Evolutionary conservation across 2,329 filamentous ascomycete species (phyloP).

Genomic region (Pseudophaeomoniella oleicola): DNA sequence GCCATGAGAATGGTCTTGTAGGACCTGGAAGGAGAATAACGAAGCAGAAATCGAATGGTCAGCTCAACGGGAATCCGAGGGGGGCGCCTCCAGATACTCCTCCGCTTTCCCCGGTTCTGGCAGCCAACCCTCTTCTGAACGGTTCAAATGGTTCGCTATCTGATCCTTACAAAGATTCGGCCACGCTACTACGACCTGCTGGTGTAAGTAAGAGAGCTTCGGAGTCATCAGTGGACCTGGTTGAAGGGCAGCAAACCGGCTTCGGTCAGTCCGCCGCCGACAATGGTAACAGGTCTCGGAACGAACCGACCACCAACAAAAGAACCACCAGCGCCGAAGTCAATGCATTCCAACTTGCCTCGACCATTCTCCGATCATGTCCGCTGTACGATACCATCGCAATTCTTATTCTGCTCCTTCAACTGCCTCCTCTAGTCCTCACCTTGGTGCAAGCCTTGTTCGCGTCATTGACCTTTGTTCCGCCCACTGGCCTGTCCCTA

Average conservation of each 20-base stretch:
- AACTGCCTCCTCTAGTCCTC: constrained; percentile 75
- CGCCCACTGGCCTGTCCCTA: constrained; percentile 63
- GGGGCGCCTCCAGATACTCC: constrained; percentile 18
- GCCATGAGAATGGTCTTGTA: constrained; percentile 80
- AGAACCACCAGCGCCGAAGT: constrained; percentile 54
- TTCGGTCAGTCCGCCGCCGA: neutral
- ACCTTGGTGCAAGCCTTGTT: constrained; percentile 86
- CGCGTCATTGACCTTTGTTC: constrained; percentile 82
- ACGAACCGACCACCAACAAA: constrained; percentile 57
- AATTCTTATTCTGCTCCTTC: constrained; percentile 89
- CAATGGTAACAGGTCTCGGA: constrained; percentile 18
- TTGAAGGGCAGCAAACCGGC: neutral
- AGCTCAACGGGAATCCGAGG: constrained; percentile 36
- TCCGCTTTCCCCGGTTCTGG: constrained; percentile 5
- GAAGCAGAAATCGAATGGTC: constrained; percentile 41
- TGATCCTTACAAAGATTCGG: constrained; percentile 16
- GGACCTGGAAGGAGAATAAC: constrained; percentile 57
- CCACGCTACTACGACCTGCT: constrained; percentile 6
- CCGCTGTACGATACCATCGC: constrained; percentile 90
- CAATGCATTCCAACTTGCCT: constrained; percentile 60
- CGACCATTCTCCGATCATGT: constrained; percentile 78
- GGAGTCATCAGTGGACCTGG: neutral
- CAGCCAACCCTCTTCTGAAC: neutral
- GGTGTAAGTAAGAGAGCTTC: neutral
- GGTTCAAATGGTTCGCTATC: neutral